Base-by-base conservation (phyloP, 1,284 basidiomycete species). In the Laetiporus sulphureus region DNA sequence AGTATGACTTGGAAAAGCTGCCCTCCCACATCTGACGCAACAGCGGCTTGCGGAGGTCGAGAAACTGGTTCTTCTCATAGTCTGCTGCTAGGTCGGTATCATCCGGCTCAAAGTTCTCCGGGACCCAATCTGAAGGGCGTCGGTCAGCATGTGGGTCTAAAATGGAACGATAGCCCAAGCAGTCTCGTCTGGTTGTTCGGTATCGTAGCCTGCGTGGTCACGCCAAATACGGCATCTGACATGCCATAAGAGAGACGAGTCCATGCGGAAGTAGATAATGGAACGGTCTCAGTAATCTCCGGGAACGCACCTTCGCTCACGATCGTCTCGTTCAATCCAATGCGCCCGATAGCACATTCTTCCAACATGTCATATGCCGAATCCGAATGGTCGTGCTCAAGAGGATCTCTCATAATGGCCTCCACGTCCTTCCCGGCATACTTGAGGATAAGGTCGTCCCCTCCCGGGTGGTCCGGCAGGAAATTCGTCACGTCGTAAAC, bases 1-100 rank as follows among this genome's bases (percentile, higher is more conserved):
- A 99, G 62, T 96, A 99, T 18, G 87, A 80, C 72, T 99, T 99
- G 58, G 85, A 86, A 59, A 89, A 96, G 59, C 89, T 87, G 24
- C 78, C 75, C 48, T 79, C 67, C 82, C 84, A 90, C 55, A 96
- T 77, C 64, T 97, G 92, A 60, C 73, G 69, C 53, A 97, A 67
- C 48, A 99, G 65, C 3, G 96, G 92, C 61, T 84, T 80, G 51
- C 79, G 75, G 22, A 99, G 76, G 63, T 99, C 95, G 48, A 99
- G 71, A 67, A 99, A 99, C 59, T 91, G 75, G 63, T 88, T 91
- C 68, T 88, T 85, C 63, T 84, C 80, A 65, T 83, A 83, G 62
- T 97, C 93, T 50, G 75, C 76, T 0, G 67, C 69, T 22, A 75
- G 69, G 54, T 95, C 81, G 7, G 93, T 96, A 57, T 91, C 76